Base-by-base conservation (phyloP, 768 basidiomycete genomes). In the Heimioporus sp. region DNA sequence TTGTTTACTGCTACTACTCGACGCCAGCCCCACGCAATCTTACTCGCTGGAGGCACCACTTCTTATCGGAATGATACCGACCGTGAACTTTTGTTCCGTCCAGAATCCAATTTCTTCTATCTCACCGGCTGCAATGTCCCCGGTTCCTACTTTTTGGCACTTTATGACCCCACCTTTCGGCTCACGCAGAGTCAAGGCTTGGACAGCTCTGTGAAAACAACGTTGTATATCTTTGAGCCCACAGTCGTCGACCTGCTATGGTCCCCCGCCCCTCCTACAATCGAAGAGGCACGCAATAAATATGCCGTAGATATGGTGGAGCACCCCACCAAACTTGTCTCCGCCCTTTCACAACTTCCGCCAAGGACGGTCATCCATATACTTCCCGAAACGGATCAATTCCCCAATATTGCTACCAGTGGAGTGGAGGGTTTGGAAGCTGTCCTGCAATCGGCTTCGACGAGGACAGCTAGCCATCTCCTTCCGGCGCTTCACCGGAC, bases 71-170 rank as follows among this genome's bases (percentile, higher is more conserved):
- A 91, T 64, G 92, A 94, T 65, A 94, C 92, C 11, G 92, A 95
- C 65, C 80, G 91, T 31, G 90, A 92, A 70, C 71, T 91, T 39
- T 65, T 75, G 5, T 91, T 92, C 61, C 77, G 82, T 50, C 76
- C 78, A 62, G 92, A 94, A 69, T 87, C 86, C 60, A 96, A 96
- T 70, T 96, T 96, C 66, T 86, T 80, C 71, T 96, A 92, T 65
- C 76, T 96, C 15, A 81, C 90, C 0, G 93, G 91, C 47, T 92
- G 89, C 69, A 73, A 76, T 43, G 77, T 92, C 5, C 89, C 92
- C 0, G 77, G 79, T 0, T 85, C 89, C 1, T 82, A 81, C 56
- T 68, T 93, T 12, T 70, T 93, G 17, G 70, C 88, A 10, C 69
- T 77, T 2, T 85, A 77, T 65, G 74, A 82, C 52, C 72, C 76